Conservation (phyloP, 345 rosid genomes). For the Brassica rapa region DNA sequence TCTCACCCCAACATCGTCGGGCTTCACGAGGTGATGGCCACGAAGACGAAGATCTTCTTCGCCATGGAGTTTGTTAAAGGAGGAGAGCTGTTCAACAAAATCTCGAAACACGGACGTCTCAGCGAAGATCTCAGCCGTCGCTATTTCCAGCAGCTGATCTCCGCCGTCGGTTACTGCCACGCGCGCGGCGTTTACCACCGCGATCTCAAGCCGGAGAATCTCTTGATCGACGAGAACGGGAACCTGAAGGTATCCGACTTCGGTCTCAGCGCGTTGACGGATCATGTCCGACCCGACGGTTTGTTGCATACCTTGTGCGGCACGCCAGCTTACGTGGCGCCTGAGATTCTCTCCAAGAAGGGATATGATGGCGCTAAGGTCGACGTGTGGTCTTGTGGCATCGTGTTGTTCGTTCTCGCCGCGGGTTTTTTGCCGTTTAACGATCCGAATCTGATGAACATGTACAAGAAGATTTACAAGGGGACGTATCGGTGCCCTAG, state of each 20-base stretch:
- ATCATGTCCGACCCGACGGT: conserved; percentile 78
- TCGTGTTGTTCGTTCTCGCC: conserved; percentile 70
- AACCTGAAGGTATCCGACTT: conserved; percentile 80
- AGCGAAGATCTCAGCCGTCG: conserved; percentile 69
- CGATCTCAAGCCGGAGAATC: conserved; percentile 75
- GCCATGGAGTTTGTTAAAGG: conserved; percentile 88
- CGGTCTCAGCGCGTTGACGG: conserved; percentile 76
- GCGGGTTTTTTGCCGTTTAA: conserved; percentile 87
- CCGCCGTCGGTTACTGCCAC: conserved; percentile 60
- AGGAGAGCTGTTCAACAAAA: conserved; percentile 80
- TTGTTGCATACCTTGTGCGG: conserved; percentile 89
- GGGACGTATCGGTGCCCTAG: conserved; percentile 78
- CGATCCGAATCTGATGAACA: conserved; percentile 79
- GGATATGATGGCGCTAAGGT: conserved; percentile 92
- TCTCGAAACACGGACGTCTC: conserved; percentile 71
- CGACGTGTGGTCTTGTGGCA: conserved; percentile 90
- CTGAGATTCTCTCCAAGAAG: conserved; percentile 72
- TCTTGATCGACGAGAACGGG: conserved; percentile 72
- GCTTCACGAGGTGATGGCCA: conserved; percentile 76
- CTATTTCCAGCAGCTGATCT: conserved; percentile 63
- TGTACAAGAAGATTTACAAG: conserved; percentile 83
- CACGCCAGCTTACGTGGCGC: conserved; percentile 77
- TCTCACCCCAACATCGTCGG: conserved; percentile 67
- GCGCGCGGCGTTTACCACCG: conserved; percentile 51
- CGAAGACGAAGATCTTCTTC: conserved; percentile 74